phyloP scores from a whole-genome alignment of 2,329 filamentous ascomycete species.

The Epichloe scottii region DNA sequence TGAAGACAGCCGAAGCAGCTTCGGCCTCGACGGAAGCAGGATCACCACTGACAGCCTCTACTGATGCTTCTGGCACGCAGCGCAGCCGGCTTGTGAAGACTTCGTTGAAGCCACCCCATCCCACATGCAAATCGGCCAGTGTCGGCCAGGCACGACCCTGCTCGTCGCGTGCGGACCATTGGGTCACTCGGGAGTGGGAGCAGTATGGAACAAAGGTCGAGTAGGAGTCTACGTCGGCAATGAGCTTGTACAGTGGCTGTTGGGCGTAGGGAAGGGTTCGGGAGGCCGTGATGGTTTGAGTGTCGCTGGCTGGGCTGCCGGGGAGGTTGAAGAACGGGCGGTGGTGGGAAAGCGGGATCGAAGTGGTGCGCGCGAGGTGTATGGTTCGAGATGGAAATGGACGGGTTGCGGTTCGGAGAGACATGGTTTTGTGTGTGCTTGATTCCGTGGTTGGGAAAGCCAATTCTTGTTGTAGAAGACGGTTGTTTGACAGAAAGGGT shows the following conservation, averaged over 20 bases:
- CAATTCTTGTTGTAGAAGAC: not conserved
- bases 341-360: conserved; percentile 4
- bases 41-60: conserved; percentile 64
- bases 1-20: conserved; percentile 43
- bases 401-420: not conserved
- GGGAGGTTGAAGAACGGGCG: conserved; percentile 9
- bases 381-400: not conserved
- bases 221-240: conserved; percentile 83
- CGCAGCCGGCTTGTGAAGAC: conserved; percentile 68
- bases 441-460: not conserved
- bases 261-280: conserved; percentile 67
- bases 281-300: conserved; percentile 57
- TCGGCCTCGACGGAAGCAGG: conserved; percentile 29
- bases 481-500: not conserved
- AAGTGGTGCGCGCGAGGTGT: not conserved
- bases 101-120: conserved; percentile 75
- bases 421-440: not conserved
- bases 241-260: conserved; percentile 63
- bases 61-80: conserved; percentile 59
- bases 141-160: conserved; percentile 49
- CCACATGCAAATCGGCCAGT: conserved; percentile 67
- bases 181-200: conserved; percentile 61
- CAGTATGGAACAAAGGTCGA: conserved; percentile 86
- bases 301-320: conserved; percentile 15
- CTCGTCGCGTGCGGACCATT: conserved; percentile 47